These are phyloP conservation scores for Lactarius deliciosus DNA, from an alignment of 768 basidiomycete species.

Conservation along the genomic window DNA sequence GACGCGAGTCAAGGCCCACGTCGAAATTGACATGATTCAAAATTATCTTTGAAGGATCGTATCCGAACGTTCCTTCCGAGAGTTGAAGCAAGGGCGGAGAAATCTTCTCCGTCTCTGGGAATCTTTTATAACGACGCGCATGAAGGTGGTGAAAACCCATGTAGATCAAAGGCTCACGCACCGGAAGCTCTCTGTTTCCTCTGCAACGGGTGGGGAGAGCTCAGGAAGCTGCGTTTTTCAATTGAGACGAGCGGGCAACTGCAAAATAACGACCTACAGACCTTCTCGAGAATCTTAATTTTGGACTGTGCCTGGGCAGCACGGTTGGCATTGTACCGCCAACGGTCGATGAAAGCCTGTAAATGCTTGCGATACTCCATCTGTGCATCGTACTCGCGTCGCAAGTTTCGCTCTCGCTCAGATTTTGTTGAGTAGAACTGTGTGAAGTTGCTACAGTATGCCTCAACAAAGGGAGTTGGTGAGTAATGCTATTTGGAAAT, in stretches of 20 bases:
- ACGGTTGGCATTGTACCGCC: constrained; percentile 97
- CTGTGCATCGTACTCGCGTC: constrained; percentile 95
- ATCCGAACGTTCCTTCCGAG: constrained; percentile 88
- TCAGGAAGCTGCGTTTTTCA: constrained; percentile 68
- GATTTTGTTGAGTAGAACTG: constrained; percentile 99
- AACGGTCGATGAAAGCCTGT: constrained; percentile 97
- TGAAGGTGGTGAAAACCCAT: neutral
- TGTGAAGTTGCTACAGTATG: constrained; percentile 75
- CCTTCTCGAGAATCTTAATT: constrained; percentile 76
- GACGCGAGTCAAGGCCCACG: constrained; percentile 89
- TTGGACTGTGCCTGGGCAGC: constrained; percentile 84
- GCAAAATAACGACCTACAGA: constrained; percentile 29
- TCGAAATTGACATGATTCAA: constrained; percentile 84
- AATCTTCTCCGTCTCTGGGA: constrained; percentile 96
- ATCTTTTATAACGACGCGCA: constrained; percentile 43
- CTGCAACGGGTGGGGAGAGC: constrained; percentile 86
- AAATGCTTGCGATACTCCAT: constrained; percentile 93
- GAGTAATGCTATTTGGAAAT: constrained; percentile 23
- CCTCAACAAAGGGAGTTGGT: constrained; percentile 11
- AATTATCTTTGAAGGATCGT: constrained; percentile 71
- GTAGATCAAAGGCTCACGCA: constrained; percentile 35
- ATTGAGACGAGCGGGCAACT: neutral
- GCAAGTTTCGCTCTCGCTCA: constrained; percentile 86
- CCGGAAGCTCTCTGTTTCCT: constrained; percentile 93
- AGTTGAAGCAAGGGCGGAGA: constrained; percentile 94